A percentile compares a stretch with the other conserved stretches of the same genome.
phyloP scores from a whole-genome alignment of 768 basidiomycete genomes.

The Artomyces pyxidatus region DNA sequence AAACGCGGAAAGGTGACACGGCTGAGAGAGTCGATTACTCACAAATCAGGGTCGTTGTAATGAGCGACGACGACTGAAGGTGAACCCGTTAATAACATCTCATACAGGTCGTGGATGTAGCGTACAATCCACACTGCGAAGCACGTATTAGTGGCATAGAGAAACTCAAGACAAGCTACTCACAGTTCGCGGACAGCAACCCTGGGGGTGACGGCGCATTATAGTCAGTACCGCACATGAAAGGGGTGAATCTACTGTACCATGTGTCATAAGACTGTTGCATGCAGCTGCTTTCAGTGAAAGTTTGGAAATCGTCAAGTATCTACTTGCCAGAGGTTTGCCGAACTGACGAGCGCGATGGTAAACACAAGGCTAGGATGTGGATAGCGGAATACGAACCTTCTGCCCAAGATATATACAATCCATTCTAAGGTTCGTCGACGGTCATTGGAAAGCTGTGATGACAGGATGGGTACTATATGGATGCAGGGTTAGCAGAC shows the following conservation, averaged over 20 bases:
- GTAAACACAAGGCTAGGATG: not conserved
- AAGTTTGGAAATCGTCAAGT: not conserved
- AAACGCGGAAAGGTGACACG: conserved; percentile 1
- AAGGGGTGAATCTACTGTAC: no score
- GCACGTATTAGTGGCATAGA: conserved; percentile 19
- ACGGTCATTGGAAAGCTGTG: conserved; percentile 24
- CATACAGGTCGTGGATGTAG: conserved; percentile 1
- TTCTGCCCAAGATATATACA: conserved; percentile 96
- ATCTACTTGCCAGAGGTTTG: conserved; percentile 54
- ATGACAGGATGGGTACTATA: not conserved
- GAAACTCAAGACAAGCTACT: conserved; percentile 22
- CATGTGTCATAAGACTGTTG: conserved; percentile 60
- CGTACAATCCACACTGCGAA: conserved; percentile 50
- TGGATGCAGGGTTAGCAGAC: no score
- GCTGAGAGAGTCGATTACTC: conserved; percentile 21
- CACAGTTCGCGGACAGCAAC: conserved; percentile 52
- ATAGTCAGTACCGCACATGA: no score
- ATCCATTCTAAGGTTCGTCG: conserved; percentile 84
- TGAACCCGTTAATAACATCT: not conserved
- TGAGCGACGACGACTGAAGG: conserved; percentile 63
- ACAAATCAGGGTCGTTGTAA: conserved; percentile 74
- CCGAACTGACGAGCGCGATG: conserved; percentile 44
- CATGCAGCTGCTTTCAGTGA: no score
- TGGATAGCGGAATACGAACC: conserved; percentile 29
- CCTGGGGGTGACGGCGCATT: conserved; percentile 9